These are phyloP conservation scores for Pseudopithomyces chartarum DNA, from an alignment of 2,329 filamentous ascomycete species.

Conservation along the genomic window DNA sequence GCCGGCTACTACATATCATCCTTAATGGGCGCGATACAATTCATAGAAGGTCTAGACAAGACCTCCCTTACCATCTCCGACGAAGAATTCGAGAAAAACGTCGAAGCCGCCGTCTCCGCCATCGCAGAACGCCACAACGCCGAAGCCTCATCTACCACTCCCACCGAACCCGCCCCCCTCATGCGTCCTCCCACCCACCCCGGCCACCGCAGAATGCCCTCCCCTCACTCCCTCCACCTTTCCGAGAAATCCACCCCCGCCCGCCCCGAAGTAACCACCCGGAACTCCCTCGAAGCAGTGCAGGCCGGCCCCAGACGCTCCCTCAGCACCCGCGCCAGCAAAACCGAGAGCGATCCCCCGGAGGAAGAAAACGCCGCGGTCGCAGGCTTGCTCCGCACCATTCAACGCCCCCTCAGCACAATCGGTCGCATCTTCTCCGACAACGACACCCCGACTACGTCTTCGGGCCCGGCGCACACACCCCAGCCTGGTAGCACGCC, in stretches of 20 bases:
- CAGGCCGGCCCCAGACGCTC: constrained; percentile 62
- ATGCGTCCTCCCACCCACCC: constrained; percentile 23
- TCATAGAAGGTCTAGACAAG: constrained; percentile 94
- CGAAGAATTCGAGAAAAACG: constrained; percentile 92
- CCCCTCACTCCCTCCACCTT: constrained; percentile 51
- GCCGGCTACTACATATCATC: constrained; percentile 98
- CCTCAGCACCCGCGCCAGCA: constrained; percentile 55
- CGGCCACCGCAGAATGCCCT: constrained; percentile 42
- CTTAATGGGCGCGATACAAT: constrained; percentile 92
- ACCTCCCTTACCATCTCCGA: constrained; percentile 92
- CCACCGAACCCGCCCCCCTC: constrained; percentile 17
- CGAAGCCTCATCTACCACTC: constrained; percentile 37
- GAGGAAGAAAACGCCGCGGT: constrained; percentile 80
- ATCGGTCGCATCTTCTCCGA: constrained; percentile 96
- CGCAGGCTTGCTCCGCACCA: constrained; percentile 82
- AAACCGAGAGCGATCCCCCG: constrained; percentile 40
- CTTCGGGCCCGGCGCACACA: constrained; percentile 47
- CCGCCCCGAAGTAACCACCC: constrained; percentile 62
- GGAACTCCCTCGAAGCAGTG: constrained; percentile 65
- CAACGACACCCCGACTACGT: constrained; percentile 48
- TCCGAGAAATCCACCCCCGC: constrained; percentile 57
- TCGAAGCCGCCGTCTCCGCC: constrained; percentile 93
- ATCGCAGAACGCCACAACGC: constrained; percentile 87
- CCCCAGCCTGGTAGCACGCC: constrained; percentile 55
- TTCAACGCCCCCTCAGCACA: constrained; percentile 86